Evolutionary conservation across 805 yeast species (phyloP), one percentile per base, ranked within the genome.

Genomic region (Blastobotrys muscicola): DNA sequence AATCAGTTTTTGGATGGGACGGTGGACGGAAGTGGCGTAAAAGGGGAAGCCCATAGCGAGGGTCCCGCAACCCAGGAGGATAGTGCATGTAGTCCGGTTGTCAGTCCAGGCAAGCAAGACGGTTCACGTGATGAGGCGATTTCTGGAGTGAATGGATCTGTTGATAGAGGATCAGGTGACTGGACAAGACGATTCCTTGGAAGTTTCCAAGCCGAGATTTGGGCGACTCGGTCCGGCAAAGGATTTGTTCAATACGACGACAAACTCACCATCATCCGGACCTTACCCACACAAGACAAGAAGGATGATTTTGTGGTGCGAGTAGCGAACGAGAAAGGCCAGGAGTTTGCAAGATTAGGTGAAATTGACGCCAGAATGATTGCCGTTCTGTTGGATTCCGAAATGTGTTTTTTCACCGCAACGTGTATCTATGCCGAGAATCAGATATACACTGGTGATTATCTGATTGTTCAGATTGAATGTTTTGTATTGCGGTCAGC

Each of bases 331-430:
- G 50, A 44, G 4, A 23, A 38, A 9, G 42, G 44, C 6, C 43
- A 82, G 46, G 95, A 85, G 56, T 67, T 89, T 29, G 97, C 92
- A 0, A 72, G 95, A 50, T 57, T 85, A 1, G 80, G 85, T 0
- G 87, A 81, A 49, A 82, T 76, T 40, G 66, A 76, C 29, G 86
- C 94, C 0, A 62, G 72, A 4, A 71, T 80, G 8, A 56, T 89
- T 8, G 72, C 80, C 3, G 86, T 94, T 0, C 66, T 87, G 29
- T 44, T 84, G 2, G 83, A 76, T 43, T 60, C 73, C 8, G 66
- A 69, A 6, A 67, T 77, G 2, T 73, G 82, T 33, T 55, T 57
- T 1, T 78, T 85, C 51, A 72, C 73, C 33, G 76, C 76, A 1
- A 69, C 75, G 0, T 68, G 84, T 31, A 69, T 82, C 6, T 75